These are phyloP conservation scores for Ophiognomonia clavigignenti-juglandacearum DNA, from an alignment of 2,329 filamentous ascomycete species.

Conservation along the genomic window DNA sequence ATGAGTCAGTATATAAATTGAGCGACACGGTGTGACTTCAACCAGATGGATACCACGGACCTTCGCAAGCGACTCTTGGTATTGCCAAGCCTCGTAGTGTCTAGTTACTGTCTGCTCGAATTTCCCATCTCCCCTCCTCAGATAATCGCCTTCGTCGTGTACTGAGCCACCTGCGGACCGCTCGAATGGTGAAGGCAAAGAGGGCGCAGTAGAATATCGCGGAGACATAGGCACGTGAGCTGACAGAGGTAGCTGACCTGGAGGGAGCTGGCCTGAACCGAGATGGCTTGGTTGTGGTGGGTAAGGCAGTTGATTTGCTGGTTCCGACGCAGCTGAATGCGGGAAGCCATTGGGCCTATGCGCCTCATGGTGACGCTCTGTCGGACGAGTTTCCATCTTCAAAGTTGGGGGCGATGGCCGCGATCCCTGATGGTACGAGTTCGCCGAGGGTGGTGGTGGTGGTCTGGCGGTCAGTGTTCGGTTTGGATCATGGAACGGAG, in stretches of 20 bases:
- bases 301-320: conserved; percentile 32
- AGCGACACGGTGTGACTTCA: no score
- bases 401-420: conserved; percentile 36
- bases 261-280: conserved; percentile 43
- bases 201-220: conserved; percentile 37
- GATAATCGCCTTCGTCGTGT: conserved; percentile 43
- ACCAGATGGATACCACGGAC: no score
- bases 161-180: conserved; percentile 32
- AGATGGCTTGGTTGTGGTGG: conserved; percentile 32
- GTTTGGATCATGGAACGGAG: conserved; percentile 37
- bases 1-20: no score
- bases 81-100: conserved; percentile 49
- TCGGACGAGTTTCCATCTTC: conserved; percentile 34
- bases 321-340: conserved; percentile 26
- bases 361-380: conserved; percentile 32
- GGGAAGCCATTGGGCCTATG: conserved; percentile 34
- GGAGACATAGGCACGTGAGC: conserved; percentile 45
- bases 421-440: conserved; percentile 29
- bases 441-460: conserved; percentile 34
- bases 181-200: conserved; percentile 42
- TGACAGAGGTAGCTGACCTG: conserved; percentile 43
- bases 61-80: conserved; percentile 46
- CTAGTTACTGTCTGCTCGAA: conserved; percentile 43
- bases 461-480: conserved; percentile 30
- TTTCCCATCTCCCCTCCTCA: conserved; percentile 20